phyloP scores from a whole-genome alignment of 2,329 filamentous ascomycete species.

The Fusarium floridanum region DNA sequence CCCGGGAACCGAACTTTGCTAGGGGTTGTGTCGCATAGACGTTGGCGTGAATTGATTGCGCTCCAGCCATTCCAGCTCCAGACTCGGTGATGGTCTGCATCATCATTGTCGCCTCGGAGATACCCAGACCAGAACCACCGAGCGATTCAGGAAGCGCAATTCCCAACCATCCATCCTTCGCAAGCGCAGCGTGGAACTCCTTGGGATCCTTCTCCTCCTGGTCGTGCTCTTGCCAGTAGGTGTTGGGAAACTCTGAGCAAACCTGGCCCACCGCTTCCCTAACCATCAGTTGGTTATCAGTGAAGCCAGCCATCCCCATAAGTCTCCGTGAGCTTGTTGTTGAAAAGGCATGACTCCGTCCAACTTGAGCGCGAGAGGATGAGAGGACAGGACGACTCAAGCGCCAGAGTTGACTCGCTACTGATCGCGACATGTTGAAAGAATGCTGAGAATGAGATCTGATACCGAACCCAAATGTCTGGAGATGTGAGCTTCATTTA shows the following conservation, averaged over 20 bases:
- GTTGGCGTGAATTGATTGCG: slow-evolving; percentile 73
- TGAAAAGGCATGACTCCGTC: slow-evolving; percentile 49
- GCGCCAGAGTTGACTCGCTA: slow-evolving; percentile 12
- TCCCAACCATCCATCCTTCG: slow-evolving; percentile 83
- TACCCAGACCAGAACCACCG: slow-evolving; percentile 80
- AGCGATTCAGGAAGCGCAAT: slow-evolving; percentile 82
- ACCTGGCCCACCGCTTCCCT: slow-evolving; percentile 77
- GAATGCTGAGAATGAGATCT: neutral
- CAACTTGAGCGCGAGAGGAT: neutral
- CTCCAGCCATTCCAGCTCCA: slow-evolving; percentile 82
- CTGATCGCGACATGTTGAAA: slow-evolving; percentile 28
- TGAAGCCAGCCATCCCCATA: slow-evolving; percentile 81
- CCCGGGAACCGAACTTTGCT: slow-evolving; percentile 76
- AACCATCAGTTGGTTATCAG: slow-evolving; percentile 78
- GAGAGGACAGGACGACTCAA: slow-evolving; percentile 23
- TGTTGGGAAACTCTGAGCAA: slow-evolving; percentile 78
- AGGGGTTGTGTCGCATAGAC: slow-evolving; percentile 83
- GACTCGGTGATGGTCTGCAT: slow-evolving; percentile 84
- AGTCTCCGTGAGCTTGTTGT: slow-evolving; percentile 55
- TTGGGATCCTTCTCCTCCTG: slow-evolving; percentile 77
- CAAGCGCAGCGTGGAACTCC: slow-evolving; percentile 81
- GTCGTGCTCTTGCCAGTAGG: slow-evolving; percentile 83
- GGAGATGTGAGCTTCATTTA: slow-evolving; percentile 21
- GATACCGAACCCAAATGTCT: neutral
- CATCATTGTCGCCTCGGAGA: slow-evolving; percentile 89